Base-by-base conservation (phyloP, 371 early-diverging fungal genomes). In the Mucor circinelloides region DNA sequence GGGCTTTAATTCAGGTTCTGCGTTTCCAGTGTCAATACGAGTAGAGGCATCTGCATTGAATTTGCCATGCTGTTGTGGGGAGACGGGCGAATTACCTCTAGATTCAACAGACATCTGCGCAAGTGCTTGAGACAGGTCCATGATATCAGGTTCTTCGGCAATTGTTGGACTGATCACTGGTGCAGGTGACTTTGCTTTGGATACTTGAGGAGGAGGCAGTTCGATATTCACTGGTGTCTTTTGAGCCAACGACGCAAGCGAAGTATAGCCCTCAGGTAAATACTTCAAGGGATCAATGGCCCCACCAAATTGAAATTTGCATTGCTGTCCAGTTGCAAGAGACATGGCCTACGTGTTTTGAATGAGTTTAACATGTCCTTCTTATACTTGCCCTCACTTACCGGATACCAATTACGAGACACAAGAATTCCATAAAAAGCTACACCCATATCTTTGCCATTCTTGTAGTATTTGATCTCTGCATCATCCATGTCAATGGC, bases 381-480 rank as follows among this genome's bases (percentile, higher is more conserved):
- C 4, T 38, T 38, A 25, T 6, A 17, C n/a, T 23, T 17, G 15
- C 6, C n/a, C n/a, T 32, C 31, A 62, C 69, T 67, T 72, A 81
- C 82, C 12, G 87, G 87, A 60, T 82, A 91, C 91, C 91, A 91
- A 0, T 66, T 60, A 44, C 70, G 57, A 25, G 71, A 63, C 3
- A 46, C 36, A 25, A 71, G 58, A 0, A 93, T 63, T 27, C 77
- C 68, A n/a, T 62, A 69, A 60, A 93, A 93, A 3, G 93, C 92
- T 17, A 89, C 78, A 12, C 93, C 93, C 64, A 93, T 72, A 68
- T 81, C 76, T 3, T 62, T 61, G 1, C 91, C 92, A 67, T 93
- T 92, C 48, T 75, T 76, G 58, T 82, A 80, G 65, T 82, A 93
- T 3, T 79, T 72, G 8, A 93, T 85, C 34, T 75, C 76, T 0